Evolutionary conservation across 2,329 filamentous ascomycete species (phyloP), one percentile per base, ranked within the genome.

Genomic region (Calonectria naviculata): DNA sequence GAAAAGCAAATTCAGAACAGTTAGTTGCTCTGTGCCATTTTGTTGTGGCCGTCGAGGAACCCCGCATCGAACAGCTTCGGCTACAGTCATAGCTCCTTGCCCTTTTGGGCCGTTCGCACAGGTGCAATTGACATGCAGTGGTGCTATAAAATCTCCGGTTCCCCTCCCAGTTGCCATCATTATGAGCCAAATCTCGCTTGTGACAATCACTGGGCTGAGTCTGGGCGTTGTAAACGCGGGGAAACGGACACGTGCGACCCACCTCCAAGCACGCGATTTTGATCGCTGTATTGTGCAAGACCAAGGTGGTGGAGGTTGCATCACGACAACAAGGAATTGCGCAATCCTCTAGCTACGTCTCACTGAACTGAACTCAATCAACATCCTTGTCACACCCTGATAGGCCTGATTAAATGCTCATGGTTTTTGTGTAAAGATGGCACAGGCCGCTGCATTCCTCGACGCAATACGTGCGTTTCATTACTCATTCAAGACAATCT

Each of bases 261-360:
- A 70, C 68, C 46, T 13, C 19, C 12, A 46, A 70, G 68, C 68
- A 70, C 68, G 68, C 68, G 56, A 70, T 70, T 28, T n/a, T 9
- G 19, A 31, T 38, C 17, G 28, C 26, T 17, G 52, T 19, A 44
- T 60, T 34, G 36, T 54, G 62, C 56, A 41, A 58, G 44, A 26
- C 24, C 26, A 15, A 29, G 19, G 34, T 41, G 12, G 34, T 56
- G 26, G 36, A 31, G 19, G 54, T 54, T 67, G 63, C 63, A 54
- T 70, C 63, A 67, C 26, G 44, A 15, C 34, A 29, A 24, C 29
- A 12, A 49, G 24, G 21, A 21, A 70, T 70, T 63, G 63, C 68
- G 68, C 63, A 49, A 70, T 70, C 36, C 21, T 38, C 13, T 8
- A 12, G 12, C 36, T 24, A 13, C 2, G 26, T 15, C 26, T 29